A percentile compares a stretch with the other conserved stretches of the same genome.
These are phyloP conservation scores for Shiraia bambusicola DNA, from an alignment of 2,329 filamentous ascomycete species.

Conservation along the genomic window DNA sequence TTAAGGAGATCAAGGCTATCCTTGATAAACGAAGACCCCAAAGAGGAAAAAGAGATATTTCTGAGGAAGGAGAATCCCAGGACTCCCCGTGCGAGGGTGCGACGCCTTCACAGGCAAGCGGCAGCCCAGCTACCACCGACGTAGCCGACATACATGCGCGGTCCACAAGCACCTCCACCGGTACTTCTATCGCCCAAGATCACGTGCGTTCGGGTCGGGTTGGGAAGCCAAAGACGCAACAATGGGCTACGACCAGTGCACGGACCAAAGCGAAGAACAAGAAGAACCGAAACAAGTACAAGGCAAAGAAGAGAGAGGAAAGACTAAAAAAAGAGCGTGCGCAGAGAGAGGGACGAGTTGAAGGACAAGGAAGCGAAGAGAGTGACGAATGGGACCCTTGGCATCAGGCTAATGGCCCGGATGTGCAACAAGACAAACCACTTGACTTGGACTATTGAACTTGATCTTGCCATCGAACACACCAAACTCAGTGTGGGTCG, in stretches of 20 bases:
- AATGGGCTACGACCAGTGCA: constrained; percentile 31
- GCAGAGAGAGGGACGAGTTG: constrained; percentile 10
- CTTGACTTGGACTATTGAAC: constrained; percentile 53
- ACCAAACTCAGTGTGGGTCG: no score
- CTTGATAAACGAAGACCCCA: constrained; percentile 44
- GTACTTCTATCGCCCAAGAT: constrained; percentile 7
- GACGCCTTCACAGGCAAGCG: background rate
- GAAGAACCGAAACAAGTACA: constrained; percentile 27
- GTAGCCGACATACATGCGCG: constrained; percentile 2
- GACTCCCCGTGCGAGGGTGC: background rate
- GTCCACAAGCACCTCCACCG: constrained; percentile 4
- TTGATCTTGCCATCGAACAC: no score
- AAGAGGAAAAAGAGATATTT: constrained; percentile 23
- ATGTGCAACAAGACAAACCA: constrained; percentile 42
- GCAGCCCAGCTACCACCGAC: no score
- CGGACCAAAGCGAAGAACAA: constrained; percentile 29
- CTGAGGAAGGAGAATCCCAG: constrained; percentile 13
- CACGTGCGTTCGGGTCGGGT: constrained; percentile 15
- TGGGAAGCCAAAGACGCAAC: constrained; percentile 23
- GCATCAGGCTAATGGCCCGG: constrained; percentile 48
- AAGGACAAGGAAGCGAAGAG: constrained; percentile 30
- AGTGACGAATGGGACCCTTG: constrained; percentile 48
- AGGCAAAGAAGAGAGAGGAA: constrained; percentile 26
- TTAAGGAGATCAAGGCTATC: constrained; percentile 78
- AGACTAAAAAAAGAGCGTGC: constrained; percentile 20